phyloP scores from a whole-genome alignment of 371 early-diverging fungal species.

The Rhizopus stolonifer region DNA sequence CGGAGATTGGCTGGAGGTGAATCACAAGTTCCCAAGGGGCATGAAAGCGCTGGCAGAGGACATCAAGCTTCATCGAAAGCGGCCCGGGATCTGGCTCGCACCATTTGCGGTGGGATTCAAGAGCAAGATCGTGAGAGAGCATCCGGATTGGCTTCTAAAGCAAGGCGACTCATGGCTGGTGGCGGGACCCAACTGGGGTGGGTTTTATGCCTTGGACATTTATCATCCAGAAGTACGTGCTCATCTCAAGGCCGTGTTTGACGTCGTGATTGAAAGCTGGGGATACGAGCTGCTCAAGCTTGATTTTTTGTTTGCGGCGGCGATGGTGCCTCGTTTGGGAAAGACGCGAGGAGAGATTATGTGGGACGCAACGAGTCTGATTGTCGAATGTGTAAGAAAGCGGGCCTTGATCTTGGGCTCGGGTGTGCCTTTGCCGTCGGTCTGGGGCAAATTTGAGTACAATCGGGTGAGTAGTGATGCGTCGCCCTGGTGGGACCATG shows the following conservation, averaged over 20 bases:
- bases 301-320: constrained; percentile 64
- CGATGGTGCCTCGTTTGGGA: constrained; percentile 54
- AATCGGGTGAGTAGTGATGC: constrained; percentile 63
- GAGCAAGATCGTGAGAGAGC: constrained; percentile 47
- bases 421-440: constrained; percentile 55
- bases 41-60: constrained; percentile 40
- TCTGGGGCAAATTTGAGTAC: constrained; percentile 53
- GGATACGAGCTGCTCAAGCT: constrained; percentile 58
- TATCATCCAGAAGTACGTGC: constrained; percentile 45
- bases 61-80: constrained; percentile 38
- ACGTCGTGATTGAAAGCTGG: constrained; percentile 49
- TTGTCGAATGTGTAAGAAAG: constrained; percentile 43
- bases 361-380: constrained; percentile 59
- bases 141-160: constrained; percentile 56
- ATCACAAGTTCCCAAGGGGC: constrained; percentile 52
- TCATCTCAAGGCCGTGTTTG: constrained; percentile 52
- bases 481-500: constrained; percentile 47
- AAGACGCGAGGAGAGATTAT: constrained; percentile 59
- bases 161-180: constrained; percentile 33
- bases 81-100: constrained; percentile 60
- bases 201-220: constrained; percentile 56
- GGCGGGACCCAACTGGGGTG: constrained; percentile 52
- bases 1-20: constrained; percentile 59
- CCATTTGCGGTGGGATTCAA: constrained; percentile 57
- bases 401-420: constrained; percentile 54